Conservation (phyloP, 2,329 filamentous ascomycete genomes). For the Gnomoniopsis sp. region DNA sequence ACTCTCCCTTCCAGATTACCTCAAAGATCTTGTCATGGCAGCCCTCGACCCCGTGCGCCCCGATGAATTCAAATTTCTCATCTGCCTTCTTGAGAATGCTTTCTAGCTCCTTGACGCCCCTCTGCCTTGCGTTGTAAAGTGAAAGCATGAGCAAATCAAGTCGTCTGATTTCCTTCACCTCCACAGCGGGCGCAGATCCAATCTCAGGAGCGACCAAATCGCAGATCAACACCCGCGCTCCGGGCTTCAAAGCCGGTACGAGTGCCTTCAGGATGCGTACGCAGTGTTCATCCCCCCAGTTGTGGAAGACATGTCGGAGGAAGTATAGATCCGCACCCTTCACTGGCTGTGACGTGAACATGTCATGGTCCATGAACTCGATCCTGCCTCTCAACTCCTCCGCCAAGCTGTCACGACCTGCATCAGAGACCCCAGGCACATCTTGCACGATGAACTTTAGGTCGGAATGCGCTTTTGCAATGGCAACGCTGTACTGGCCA, state of each 20-base stretch:
- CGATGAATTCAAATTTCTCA: not conserved
- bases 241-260: not conserved
- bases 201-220: not conserved
- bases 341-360: conserved; percentile 38
- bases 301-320: conserved; percentile 40
- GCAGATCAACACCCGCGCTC: not conserved
- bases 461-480: not conserved
- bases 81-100: not conserved
- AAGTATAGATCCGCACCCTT: conserved; percentile 35
- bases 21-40: not conserved
- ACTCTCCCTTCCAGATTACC: not conserved
- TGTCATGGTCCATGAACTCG: conserved; percentile 32
- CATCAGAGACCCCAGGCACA: not conserved
- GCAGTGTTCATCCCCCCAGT: conserved; percentile 37
- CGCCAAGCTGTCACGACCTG: not conserved
- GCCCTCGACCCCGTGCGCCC: not conserved
- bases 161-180: not conserved
- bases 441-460: conserved; percentile 4
- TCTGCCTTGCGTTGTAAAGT: conserved; percentile 1
- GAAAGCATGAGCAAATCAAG: conserved; percentile 3
- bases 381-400: not conserved
- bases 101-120: not conserved
- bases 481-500: not conserved
- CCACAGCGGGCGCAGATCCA: not conserved
- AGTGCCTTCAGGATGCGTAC: conserved; percentile 26